Evolutionary conservation across 1,284 basidiomycete genomes (phyloP).

Genomic region (Cutaneotrichosporon sp.): DNA sequence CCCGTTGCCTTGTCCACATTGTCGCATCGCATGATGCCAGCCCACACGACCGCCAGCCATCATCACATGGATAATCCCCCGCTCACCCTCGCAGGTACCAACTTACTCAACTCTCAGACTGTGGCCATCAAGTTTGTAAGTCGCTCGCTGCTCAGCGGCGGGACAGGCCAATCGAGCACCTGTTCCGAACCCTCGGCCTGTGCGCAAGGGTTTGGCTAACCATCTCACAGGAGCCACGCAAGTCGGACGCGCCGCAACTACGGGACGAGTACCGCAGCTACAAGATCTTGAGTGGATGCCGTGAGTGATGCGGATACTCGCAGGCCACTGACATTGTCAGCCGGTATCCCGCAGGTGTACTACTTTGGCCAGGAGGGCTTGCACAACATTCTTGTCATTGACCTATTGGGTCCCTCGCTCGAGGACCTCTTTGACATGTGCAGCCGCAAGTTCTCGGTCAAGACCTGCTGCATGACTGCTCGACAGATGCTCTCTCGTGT

Average conservation of each 20-base stretch:
- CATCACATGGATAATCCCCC: neutral
- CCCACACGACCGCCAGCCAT: neutral
- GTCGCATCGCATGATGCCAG: slow-evolving; percentile 2
- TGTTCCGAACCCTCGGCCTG: slow-evolving; percentile 4
- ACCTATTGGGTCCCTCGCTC: slow-evolving; percentile 85
- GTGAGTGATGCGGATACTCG: slow-evolving; percentile 60
- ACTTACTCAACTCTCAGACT: slow-evolving; percentile 90
- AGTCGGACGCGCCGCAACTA: slow-evolving; percentile 93
- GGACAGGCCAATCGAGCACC: neutral
- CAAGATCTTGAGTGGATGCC: slow-evolving; percentile 87
- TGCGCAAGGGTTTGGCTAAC: slow-evolving; percentile 18
- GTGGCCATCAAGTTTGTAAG: slow-evolving; percentile 97
- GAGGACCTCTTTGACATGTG: slow-evolving; percentile 99
- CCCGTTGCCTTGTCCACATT: neutral
- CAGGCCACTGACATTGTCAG: slow-evolving; percentile 52
- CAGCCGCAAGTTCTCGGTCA: slow-evolving; percentile 96
- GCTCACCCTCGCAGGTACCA: slow-evolving; percentile 65
- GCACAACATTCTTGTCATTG: slow-evolving; percentile 95
- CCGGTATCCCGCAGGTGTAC: slow-evolving; percentile 91
- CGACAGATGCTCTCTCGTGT: slow-evolving; percentile 91
- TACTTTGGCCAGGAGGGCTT: slow-evolving; percentile 97
- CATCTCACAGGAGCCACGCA: slow-evolving; percentile 75
- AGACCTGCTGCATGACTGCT: slow-evolving; percentile 96
- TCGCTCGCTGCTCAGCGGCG: slow-evolving; percentile 28
- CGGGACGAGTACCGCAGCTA: slow-evolving; percentile 96